phyloP scores from a whole-genome alignment of 78 protist species.

The Anaeramoeba ignava region DNA sequence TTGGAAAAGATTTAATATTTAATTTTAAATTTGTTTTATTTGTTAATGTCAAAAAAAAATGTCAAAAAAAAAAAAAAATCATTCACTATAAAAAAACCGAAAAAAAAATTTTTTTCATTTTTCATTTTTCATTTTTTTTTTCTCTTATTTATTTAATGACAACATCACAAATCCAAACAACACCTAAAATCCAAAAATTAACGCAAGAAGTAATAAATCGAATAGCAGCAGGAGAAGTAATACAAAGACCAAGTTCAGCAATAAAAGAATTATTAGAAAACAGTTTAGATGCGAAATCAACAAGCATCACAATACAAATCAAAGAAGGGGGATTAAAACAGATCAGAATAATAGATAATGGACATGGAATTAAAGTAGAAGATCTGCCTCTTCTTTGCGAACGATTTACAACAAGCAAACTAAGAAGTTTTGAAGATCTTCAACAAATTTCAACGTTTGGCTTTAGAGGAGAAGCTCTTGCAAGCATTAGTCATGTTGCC shows the following conservation, averaged over 20 bases:
- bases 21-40: too few relatives aligned
- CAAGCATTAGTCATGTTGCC: slow-evolving; percentile 77
- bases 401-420: slow-evolving; percentile 76
- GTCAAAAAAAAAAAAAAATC: too few relatives aligned
- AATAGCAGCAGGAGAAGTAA: slow-evolving; percentile 84
- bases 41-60: too few relatives aligned
- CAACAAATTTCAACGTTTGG: slow-evolving; percentile 54
- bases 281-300: slow-evolving; percentile 78
- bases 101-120: too few relatives aligned
- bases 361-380: slow-evolving; percentile 67
- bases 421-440: slow-evolving; percentile 67
- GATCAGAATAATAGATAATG: slow-evolving; percentile 76
- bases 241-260: slow-evolving; percentile 8
- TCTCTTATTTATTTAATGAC: background rate
- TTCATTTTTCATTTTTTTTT: background rate
- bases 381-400: slow-evolving; percentile 77
- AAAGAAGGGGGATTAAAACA: slow-evolving; percentile 71
- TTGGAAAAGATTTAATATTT: too few relatives aligned
- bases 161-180: background rate
- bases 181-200: slow-evolving; percentile 35
- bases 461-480: slow-evolving; percentile 95
- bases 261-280: slow-evolving; percentile 85
- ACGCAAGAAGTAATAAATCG: slow-evolving; percentile 62
- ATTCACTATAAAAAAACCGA: too few relatives aligned
- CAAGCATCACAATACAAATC: slow-evolving; percentile 45